phyloP scores from a whole-genome alignment of 148 eudicot species.

The Fagopyrum tataricum region DNA sequence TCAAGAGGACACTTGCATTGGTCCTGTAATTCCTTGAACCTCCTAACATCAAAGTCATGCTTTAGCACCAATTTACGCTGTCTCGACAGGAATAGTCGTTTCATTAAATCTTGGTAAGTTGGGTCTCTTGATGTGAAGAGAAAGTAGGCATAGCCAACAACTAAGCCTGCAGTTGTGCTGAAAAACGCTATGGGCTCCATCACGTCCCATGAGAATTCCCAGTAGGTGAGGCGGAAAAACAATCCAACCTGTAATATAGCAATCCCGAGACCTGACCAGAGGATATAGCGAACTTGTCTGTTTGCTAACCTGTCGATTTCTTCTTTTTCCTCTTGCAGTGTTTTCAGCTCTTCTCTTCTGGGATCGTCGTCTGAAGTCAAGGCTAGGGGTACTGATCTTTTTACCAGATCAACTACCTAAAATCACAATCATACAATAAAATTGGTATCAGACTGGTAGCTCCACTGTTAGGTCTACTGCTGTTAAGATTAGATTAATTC shows the following conservation, averaged over 20 bases:
- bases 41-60: not conserved
- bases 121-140: constrained; percentile 6
- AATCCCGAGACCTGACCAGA: constrained; percentile 78
- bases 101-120: constrained; percentile 7
- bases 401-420: constrained; percentile 86
- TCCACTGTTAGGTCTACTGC: not conserved
- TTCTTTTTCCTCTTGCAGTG: constrained; percentile 54
- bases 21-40: not conserved
- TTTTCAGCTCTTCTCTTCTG: constrained; percentile 54
- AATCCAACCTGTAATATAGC: constrained; percentile 56
- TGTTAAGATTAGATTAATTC: not conserved
- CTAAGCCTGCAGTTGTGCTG: constrained; percentile 9
- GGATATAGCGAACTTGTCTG: constrained; percentile 69
- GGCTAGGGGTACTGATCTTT: constrained; percentile 83
- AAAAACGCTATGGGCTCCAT: constrained; percentile 11
- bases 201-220: constrained; percentile 99
- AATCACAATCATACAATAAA: not conserved
- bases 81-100: not conserved
- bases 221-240: constrained; percentile 88
- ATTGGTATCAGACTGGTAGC: not conserved
- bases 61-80: not conserved
- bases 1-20: constrained; percentile 5
- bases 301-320: constrained; percentile 73
- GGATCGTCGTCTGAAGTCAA: constrained; percentile 85
- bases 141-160: constrained; percentile 4